phyloP scores from a whole-genome alignment of 495 filamentous ascomycete genomes.

The Penicillium pulvis region DNA sequence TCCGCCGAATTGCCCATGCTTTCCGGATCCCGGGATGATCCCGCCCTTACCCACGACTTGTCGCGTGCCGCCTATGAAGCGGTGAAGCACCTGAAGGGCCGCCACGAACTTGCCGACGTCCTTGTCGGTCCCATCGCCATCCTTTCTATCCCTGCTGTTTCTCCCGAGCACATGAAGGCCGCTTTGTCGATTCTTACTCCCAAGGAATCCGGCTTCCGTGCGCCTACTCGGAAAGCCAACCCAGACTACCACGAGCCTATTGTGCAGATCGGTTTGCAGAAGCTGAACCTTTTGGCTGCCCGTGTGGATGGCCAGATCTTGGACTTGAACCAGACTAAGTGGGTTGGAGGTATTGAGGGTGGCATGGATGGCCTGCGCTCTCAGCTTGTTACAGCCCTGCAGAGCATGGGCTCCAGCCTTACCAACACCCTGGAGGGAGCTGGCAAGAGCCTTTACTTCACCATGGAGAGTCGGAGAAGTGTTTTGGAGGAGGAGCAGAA shows the following conservation, averaged over 20 bases:
- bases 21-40: slow-evolving; percentile 42
- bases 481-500: slow-evolving; percentile 75
- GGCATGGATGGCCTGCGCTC: slow-evolving; percentile 80
- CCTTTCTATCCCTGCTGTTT: slow-evolving; percentile 79
- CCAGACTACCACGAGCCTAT: slow-evolving; percentile 77
- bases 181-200: slow-evolving; percentile 76
- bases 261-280: slow-evolving; percentile 79
- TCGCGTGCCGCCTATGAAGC: slow-evolving; percentile 68
- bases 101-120: slow-evolving; percentile 71
- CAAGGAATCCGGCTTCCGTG: slow-evolving; percentile 68
- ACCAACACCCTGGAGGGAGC: slow-evolving; percentile 74
- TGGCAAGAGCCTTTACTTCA: slow-evolving; percentile 77
- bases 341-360: slow-evolving; percentile 82
- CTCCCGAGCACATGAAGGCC: slow-evolving; percentile 77
- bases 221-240: slow-evolving; percentile 70
- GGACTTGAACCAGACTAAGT: slow-evolving; percentile 75
- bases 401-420: slow-evolving; percentile 71
- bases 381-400: slow-evolving; percentile 77
- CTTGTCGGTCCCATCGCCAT: slow-evolving; percentile 78
- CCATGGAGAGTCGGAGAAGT: slow-evolving; percentile 74
- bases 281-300: slow-evolving; percentile 83
- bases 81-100: slow-evolving; percentile 52
- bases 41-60: slow-evolving; percentile 70
- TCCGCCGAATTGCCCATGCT: slow-evolving; percentile 37
- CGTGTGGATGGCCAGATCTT: slow-evolving; percentile 81